Evolutionary conservation across 2,329 filamentous ascomycete species (phyloP), one percentile per base, ranked within the genome.

Genomic region (Aureobasidium mangrovei): DNA sequence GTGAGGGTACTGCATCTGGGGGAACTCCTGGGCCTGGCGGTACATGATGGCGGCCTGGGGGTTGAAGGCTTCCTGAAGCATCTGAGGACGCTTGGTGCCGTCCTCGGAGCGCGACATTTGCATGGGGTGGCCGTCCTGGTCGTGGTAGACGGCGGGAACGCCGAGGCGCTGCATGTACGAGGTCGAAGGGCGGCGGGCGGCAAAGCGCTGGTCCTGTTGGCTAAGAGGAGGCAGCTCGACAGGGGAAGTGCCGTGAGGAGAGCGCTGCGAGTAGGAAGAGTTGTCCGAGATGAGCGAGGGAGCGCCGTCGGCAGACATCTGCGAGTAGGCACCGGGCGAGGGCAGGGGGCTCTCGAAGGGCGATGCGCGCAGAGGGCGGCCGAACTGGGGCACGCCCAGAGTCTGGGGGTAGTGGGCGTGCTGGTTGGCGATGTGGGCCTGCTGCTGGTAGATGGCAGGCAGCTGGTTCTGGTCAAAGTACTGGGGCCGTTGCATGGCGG

Each of bases 221-320:
- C 64, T 62, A 33, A 70, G 63, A n/a, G 66, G 66, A 42, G 67
- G 66, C 33, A 74, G 69, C 58, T 76, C 73, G n/a, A 74, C 69
- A 12, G 70, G 71, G 3, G 73, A 75, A n/a, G 69, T 66, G 28
- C 70, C 70, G 53, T 70, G 68, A 26, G 74, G 73, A 44, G 74
- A 76, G 46, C 74, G 68, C 3, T 63, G 62, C 28, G 72, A 71
- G 57, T 72, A 69, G 28, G 73, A 75, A 24, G 73, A 74, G 46
- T 65, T 70, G 66, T 93, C 88, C 0, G 86, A 89, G 47, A 87
- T 76, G 58, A 88, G 75, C 1, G 85, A 86, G 5, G 84, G 84
- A 4, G 83, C 80, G 31, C 75, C 74, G 44, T 54, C 53, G 42
- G 85, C 83, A 2, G 84, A 87, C 38, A 78, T 75, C 52, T 84